Base-by-base conservation (phyloP, 768 basidiomycete genomes). In the Leccinum incarnatum region DNA sequence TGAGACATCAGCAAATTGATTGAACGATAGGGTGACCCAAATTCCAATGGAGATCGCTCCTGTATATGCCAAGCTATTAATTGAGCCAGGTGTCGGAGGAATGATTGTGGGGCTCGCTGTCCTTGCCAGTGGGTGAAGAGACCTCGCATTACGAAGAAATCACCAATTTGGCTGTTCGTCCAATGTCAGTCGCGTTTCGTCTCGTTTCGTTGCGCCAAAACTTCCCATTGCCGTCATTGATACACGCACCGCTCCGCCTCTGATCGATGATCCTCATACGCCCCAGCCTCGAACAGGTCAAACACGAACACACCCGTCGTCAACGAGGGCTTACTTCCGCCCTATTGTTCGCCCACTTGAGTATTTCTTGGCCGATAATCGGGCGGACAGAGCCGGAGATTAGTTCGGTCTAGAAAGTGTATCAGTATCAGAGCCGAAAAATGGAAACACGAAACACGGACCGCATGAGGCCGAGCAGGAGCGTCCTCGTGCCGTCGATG, bases 401-500 rank as follows among this genome's bases (percentile, higher is more conserved):
- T 23, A 23, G 23, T 23, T 98, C 79, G 95, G 75, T 62, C 90
- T 91, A 23, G 30, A 15, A 17, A 1, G 7, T 1, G 8, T 23
- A 10, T 56, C 48, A 50, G 7, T 19, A 53, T 17, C n/a, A 7
- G 12, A 5, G 12, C 9, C 11, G 21, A 27, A 12, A 17, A 1
- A 32, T 2, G n/a, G 51, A 14, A 32, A 17, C n/a, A 46, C 47
- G 45, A 54, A 23, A 49, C 12, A 42, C 83, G 36, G 49, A 91
- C 90, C 92, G 79, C 95, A 98, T 97, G 55, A 98, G 83, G 29
- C 96, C 96, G 30, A 99, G 84, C 6, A 98, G 94, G 55, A 99
- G 79, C 5, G 95, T 98, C 76, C 87, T 90, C 53, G 79, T 80
- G 17, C 88, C 93, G 68, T 99, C 96, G 58, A 95, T 93, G 63